Base-by-base conservation (phyloP, 495 filamentous ascomycete genomes). In the Aspergillus asperescens region DNA sequence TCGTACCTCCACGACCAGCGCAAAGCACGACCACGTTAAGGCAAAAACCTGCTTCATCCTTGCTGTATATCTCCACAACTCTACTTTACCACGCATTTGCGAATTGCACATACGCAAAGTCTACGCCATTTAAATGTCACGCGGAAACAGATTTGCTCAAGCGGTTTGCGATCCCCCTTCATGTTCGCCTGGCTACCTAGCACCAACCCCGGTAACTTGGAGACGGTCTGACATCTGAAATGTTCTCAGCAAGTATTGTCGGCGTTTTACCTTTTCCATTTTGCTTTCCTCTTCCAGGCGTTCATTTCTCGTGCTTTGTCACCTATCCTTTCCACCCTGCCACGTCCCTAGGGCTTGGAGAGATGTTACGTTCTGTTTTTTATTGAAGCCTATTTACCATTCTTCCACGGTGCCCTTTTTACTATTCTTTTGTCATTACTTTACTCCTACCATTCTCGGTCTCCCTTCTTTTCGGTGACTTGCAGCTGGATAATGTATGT, bases 401-500 rank as follows among this genome's bases (percentile, higher is more conserved):
- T 45, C 28, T 56, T 41, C 27, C 48, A 47, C 24, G n/a, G 32
- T 10, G 58, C 32, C 47, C 38, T 44, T 48, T 24, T 16, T 40
- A 35, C 35, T 60, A 51, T 64, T 58, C 46, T 62, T 39, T 55
- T 56, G 50, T 58, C 48, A 48, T 22, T 18, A 54, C 59, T 58
- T 48, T 50, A 59, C 37, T 58, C 52, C 59, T 53, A 50, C 61
- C 58, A 56, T 59, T 63, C 60, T 62, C 55, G 54, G 58, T 61
- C 62, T 69, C 59, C 58, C 62, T 64, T 15, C 15, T n/a, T 62
- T 57, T 50, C 55, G 57, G 61, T 63, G 62, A 45, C 52, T 63
- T 65, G 54, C 63, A 72, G 66, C 66, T 68, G 67, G 66, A 68
- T 72, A 71, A 74, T 74, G 69, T 72, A 71, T 74, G 63, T 74